phyloP scores from a whole-genome alignment of 2,329 filamentous ascomycete genomes.

The Endoconidiophora laricicola region DNA sequence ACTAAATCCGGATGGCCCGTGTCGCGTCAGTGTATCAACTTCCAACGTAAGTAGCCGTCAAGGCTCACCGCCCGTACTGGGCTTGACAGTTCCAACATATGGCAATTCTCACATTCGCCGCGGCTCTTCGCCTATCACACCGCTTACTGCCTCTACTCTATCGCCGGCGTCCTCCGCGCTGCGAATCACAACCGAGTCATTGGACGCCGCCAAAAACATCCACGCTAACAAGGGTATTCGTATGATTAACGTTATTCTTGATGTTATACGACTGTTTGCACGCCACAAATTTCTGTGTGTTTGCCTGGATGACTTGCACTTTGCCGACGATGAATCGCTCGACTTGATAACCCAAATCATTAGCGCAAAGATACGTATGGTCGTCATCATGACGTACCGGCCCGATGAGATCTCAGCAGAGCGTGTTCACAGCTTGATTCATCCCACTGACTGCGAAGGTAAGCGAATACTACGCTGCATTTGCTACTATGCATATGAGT shows the following conservation, averaged over 20 bases:
- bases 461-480: slow-evolving; percentile 7
- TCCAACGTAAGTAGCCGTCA: slow-evolving; percentile 11
- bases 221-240: slow-evolving; percentile 49
- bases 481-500: neutral
- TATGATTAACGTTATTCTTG: slow-evolving; percentile 74
- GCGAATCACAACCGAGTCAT: slow-evolving; percentile 23
- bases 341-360: slow-evolving; percentile 74
- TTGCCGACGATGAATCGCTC: slow-evolving; percentile 73
- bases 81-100: slow-evolving; percentile 10
- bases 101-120: slow-evolving; percentile 26
- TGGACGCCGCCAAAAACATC: slow-evolving; percentile 41
- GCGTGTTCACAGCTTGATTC: slow-evolving; percentile 36
- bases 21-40: slow-evolving; percentile 15
- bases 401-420: slow-evolving; percentile 46
- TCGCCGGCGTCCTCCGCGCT: slow-evolving; percentile 24
- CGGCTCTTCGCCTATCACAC: slow-evolving; percentile 31
- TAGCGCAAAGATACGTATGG: slow-evolving; percentile 59
- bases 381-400: slow-evolving; percentile 62
- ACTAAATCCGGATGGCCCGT: slow-evolving; percentile 27
- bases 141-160: slow-evolving; percentile 31
- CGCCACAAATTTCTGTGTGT: slow-evolving; percentile 77
- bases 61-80: slow-evolving; percentile 10
- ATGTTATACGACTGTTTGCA: slow-evolving; percentile 68
- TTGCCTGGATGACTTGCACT: slow-evolving; percentile 77
- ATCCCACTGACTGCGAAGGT: slow-evolving; percentile 38